Conservation (phyloP, 345 rosid genomes). For the Populus ilicifolia region DNA sequence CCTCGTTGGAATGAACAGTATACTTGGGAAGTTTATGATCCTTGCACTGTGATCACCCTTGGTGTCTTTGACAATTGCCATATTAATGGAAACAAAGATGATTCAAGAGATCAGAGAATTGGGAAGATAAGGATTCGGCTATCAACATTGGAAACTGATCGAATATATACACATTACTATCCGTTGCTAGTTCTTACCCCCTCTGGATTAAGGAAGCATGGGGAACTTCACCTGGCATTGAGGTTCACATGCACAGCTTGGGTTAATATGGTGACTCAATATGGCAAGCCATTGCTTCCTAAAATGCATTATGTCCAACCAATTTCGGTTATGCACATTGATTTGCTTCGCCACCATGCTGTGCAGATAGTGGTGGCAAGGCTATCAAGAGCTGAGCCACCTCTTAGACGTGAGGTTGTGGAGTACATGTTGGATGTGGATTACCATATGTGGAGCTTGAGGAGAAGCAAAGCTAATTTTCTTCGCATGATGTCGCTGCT, state of each 20-base stretch:
- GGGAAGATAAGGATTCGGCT: slow-evolving; percentile 33
- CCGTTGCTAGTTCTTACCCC: slow-evolving; percentile 21
- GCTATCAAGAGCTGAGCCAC: slow-evolving; percentile 31
- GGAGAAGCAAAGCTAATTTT: slow-evolving; percentile 33
- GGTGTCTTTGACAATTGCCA: slow-evolving; percentile 33
- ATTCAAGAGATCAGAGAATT: slow-evolving; percentile 22
- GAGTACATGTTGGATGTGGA: slow-evolving; percentile 33
- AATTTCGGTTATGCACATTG: slow-evolving; percentile 21
- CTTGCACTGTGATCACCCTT: slow-evolving; percentile 34
- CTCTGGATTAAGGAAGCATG: slow-evolving; percentile 23
- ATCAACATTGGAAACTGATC: slow-evolving; percentile 25
- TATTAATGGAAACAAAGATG: slow-evolving; percentile 26
- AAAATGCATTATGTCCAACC: slow-evolving; percentile 36
- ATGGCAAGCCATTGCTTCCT: slow-evolving; percentile 31
- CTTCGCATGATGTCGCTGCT: slow-evolving; percentile 25
- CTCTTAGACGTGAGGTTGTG: slow-evolving; percentile 26
- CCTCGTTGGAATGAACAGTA: slow-evolving; percentile 39
- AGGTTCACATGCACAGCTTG: slow-evolving; percentile 32
- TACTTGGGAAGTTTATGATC: slow-evolving; percentile 34
- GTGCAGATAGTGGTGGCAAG: slow-evolving; percentile 28
- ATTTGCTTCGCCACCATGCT: slow-evolving; percentile 31
- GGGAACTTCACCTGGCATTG: slow-evolving; percentile 32
- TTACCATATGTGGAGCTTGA: slow-evolving; percentile 28
- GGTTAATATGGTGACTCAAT: slow-evolving; percentile 27
- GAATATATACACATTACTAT: slow-evolving; percentile 26